Base-by-base conservation (phyloP, 768 basidiomycete species). In the Dendrothele bispora region DNA sequence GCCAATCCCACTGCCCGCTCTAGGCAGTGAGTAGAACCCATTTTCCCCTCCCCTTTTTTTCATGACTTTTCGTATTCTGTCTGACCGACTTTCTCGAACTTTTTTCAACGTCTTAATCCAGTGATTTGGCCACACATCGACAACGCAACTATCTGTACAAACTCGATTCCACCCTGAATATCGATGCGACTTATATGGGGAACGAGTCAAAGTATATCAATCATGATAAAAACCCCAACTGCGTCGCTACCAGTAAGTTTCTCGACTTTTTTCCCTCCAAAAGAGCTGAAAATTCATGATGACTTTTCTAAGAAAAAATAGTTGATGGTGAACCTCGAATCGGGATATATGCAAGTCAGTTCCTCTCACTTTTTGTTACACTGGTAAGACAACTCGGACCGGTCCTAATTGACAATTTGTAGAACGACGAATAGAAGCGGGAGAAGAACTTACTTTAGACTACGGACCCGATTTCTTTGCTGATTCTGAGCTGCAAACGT, bases 151-250 rank as follows among this genome's bases (percentile, higher is more conserved):
- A 91, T 51, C 70, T 82, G 7, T 89, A 86, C 49, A 67, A 67
- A 17, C 59, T 89, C 41, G 78, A 83, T 53, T 35, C 58, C 0
- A 60, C 62, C 0, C 55, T 74, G 24, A 66, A 72, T 7, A 55
- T 88, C n/a, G 88, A 90, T 58, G 68, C 78, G 25, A 62, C 73
- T 15, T 70, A 66, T 28, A 74, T 67, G 1, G 86, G 84, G 4
- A 88, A 88, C 48, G 69, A 73, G 32, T 70, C 84, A n/a, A 72
- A 86, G 12, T 88, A 81, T 54, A 79, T 89, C 44, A 86, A 91
- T 55, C 87, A 90, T 48, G 65, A 68, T 18, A 54, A 49, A 41
- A 52, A 37, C 15, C 59, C 65, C 3, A 88, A 84, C 55, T 78
- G 77, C 49, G 41, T 50, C 1, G 80, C 80, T 0, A 55, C 48